A percentile compares a stretch with the other conserved stretches of the same genome.
These are phyloP conservation scores for Polymyxa betae DNA, from an alignment of 208 protist genomes.

Conservation along the genomic window DNA sequence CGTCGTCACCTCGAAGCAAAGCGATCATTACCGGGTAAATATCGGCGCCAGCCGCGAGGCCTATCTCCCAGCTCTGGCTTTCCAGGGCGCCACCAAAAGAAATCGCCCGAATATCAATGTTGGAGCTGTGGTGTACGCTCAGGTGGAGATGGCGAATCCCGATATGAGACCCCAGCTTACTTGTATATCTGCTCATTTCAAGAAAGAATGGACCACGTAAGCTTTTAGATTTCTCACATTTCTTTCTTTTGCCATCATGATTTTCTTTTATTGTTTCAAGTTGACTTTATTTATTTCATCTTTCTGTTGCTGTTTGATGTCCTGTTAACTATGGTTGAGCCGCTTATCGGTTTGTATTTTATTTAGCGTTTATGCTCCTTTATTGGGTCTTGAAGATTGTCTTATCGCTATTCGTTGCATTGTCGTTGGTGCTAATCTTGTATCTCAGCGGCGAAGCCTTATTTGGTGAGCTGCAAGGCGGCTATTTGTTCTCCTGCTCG, in stretches of 20 bases:
- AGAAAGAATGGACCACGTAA: constrained; percentile 58
- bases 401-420: too few relatives aligned
- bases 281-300: too few relatives aligned
- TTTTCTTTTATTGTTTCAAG: too few relatives aligned
- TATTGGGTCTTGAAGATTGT: too few relatives aligned
- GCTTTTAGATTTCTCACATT: too few relatives aligned
- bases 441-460: constrained; percentile 70
- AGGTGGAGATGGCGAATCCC: constrained; percentile 74
- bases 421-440: too few relatives aligned
- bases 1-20: constrained; percentile 70
- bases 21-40: constrained; percentile 76
- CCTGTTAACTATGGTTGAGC: too few relatives aligned
- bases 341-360: too few relatives aligned
- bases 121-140: constrained; percentile 74
- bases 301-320: too few relatives aligned
- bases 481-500: constrained; percentile 71
- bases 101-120: constrained; percentile 75
- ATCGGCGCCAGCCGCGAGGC: constrained; percentile 70
- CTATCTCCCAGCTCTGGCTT: constrained; percentile 72
- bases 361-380: too few relatives aligned
- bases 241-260: too few relatives aligned
- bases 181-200: constrained; percentile 64
- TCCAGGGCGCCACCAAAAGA: constrained; percentile 79
- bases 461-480: constrained; percentile 74
- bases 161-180: constrained; percentile 80